Evolutionary conservation across 2,329 filamentous ascomycete species (phyloP), one percentile per base, ranked within the genome.

Genomic region (Beauveria pseudobassiana): DNA sequence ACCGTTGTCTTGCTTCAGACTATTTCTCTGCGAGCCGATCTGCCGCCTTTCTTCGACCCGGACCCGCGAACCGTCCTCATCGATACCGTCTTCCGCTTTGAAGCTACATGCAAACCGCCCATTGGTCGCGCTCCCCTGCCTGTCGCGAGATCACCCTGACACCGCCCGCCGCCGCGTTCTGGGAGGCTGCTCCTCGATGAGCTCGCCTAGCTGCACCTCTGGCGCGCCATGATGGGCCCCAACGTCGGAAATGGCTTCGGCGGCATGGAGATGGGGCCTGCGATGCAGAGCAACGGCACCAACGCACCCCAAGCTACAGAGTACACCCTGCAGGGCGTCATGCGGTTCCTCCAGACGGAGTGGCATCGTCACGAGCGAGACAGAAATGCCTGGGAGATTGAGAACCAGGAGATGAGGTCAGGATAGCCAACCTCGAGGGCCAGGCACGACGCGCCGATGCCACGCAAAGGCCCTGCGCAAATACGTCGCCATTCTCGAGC

Each of bases 281-380:
- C 72, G 71, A 78, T 77, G 76, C 77, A 77, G 71, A 71, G 74
- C 67, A 76, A 77, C 69, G 73, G 75, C 68, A 69, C 74, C 63
- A 80, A 79, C 71, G 78, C 83, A 67, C 83, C 82, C 48, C 80
- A 81, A 68, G 82, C 82, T 64, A 86, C 83, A 64, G 83, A 86
- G 67, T 86, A 86, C 68, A 86, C 83, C 7, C 74, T 86, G 43
- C 83, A 86, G 75, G 83, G 95, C 72, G 95, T 99, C 43, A 99
- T 99, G 95, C 93, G 95, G 76, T 99, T 99, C 75, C 86, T 99
- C 45, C 95, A 99, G 78, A 95, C 95, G 53, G 93, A 99, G 84
- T 99, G 95, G 95, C 95, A 99, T 77, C 89, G 91, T 68, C 93
- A 99, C 75, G 95, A 99, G 77, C 90, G 95, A 76, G 95, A 97